Evolutionary conservation across 1,139 yeast genomes (phyloP), one percentile per base, ranked within the genome.

Genomic region (Protomyces inouyei): DNA sequence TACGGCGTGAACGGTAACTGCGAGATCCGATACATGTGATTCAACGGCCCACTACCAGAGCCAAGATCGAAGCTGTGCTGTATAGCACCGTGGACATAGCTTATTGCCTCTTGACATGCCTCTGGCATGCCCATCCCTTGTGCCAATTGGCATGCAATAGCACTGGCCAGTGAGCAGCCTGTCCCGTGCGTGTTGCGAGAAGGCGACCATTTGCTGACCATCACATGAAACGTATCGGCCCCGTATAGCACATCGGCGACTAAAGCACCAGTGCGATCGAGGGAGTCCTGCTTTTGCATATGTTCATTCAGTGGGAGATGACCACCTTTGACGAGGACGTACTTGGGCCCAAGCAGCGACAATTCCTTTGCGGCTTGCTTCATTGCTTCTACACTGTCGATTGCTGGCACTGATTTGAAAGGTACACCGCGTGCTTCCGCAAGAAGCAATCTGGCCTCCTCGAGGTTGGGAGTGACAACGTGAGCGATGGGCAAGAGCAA

Each of bases 131-230:
- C 48, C 43, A 71, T 68, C 0, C 84, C 85, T 53, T 77, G 78
- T 1, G 96, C 92, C 56, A 89, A 70, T 70, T 87, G 85, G 0
- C 95, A 84, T 0, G 95, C 86, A 69, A 91, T 86, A 0, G 96
- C 81, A 0, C 96, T 85, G 0, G 96, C 85, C 60, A 91, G 77
- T 0, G 97, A 88, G 74, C 97, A 91, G 0, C 97, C 97, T 1
- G 97, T 89, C 9, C 97, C 97, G 73, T 91, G 97, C 0, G 91
- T 85, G 70, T 85, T 83, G 3, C 75, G 72, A 1, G 89, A 79
- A 2, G 76, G 73, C 21, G 85, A 74, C 69, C 73, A 82, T 1
- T 73, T 74, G 8, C 91, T 83, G 67, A 79, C 78, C 72, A 82
- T 84, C 0, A 83, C 73, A 1, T 80, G 77, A 52, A 78, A 74